Evolutionary conservation across 148 eudicot species (phyloP).

Genomic region (Tetragonia tetragonoides): DNA sequence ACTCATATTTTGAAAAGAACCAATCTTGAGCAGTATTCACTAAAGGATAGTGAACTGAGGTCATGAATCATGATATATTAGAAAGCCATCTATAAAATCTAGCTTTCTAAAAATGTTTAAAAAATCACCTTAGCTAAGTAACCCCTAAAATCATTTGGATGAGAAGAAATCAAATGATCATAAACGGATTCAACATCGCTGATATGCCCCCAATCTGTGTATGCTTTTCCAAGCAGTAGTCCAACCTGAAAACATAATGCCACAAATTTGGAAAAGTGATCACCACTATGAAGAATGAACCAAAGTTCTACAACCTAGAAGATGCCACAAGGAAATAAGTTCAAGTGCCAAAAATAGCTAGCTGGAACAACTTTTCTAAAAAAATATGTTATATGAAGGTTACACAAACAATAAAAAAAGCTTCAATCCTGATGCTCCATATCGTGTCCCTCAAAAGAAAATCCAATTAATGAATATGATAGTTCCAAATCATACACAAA

Average conservation of each 20-base stretch:
- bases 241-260: constrained; percentile 53
- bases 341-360: background rate
- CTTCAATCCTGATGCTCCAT: background rate
- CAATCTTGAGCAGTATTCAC: background rate
- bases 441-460: background rate
- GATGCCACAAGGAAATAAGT: constrained; percentile 5
- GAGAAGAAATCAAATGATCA: constrained; percentile 74
- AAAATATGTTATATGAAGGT: background rate
- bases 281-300: background rate
- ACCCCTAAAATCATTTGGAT: constrained; percentile 83
- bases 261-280: background rate
- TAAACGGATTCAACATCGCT: constrained; percentile 88
- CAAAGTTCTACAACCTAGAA: background rate
- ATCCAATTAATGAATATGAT: background rate
- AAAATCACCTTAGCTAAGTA: constrained; percentile 83
- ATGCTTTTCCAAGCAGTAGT: constrained; percentile 93
- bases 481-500: background rate
- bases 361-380: background rate
- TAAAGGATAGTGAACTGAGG: background rate
- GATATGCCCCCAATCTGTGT: constrained; percentile 93
- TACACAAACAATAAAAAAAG: too few species aligned
- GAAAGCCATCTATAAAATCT: background rate
- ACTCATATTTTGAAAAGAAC: background rate
- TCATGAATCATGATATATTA: background rate
- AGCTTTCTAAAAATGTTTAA: background rate